Evolutionary conservation across 345 rosid species (phyloP), one percentile per base, ranked within the genome.

Genomic region (Physaria fendleri): DNA sequence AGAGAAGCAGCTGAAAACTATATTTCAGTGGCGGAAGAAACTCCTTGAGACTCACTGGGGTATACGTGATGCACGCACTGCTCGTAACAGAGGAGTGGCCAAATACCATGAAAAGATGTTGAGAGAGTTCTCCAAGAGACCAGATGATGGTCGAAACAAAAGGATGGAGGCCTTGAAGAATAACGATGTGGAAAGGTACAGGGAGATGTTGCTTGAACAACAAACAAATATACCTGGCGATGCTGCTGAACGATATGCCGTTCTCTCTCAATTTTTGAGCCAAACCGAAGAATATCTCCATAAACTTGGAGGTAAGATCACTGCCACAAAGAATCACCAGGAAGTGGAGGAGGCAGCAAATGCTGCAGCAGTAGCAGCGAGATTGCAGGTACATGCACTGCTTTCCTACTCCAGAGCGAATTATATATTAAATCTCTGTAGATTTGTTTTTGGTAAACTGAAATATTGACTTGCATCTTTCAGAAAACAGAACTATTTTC

Each of bases 101-200:
- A 94, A 94, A 70, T 94, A 94, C 78, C 99, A 94, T 67, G 99
- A 94, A 73, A 87, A 82, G 66, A 94, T 87, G 84, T 62, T 87
- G 80, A 79, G 97, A 72, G 99, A 94, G 65, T 94, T 84, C 65
- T 94, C 97, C 0, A 94, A 94, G 79, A 87, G 85, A 69, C 87
- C 82, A 74, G 97, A 90, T 78, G 99, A 94, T 71, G 96, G 82
- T 62, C 79, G 97, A 56, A 90, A 84, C 71, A 94, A 76, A 81
- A 82, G 99, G 71, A 94, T 94, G 99, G 99, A 94, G 66, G 99
- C 99, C 50, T 75, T 94, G 79, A 90, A 94, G 81, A 94, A 94
- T 74, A 94, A 94, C 78, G 99, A 94, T 62, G 99, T 90, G 28
- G 99, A 90, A 79, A 83, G 99, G 79, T 94, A 94, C 65, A 81